Evolutionary conservation across 2,329 filamentous ascomycete species (phyloP).

Genomic region (Teratosphaeria pseudoeucalypti): DNA sequence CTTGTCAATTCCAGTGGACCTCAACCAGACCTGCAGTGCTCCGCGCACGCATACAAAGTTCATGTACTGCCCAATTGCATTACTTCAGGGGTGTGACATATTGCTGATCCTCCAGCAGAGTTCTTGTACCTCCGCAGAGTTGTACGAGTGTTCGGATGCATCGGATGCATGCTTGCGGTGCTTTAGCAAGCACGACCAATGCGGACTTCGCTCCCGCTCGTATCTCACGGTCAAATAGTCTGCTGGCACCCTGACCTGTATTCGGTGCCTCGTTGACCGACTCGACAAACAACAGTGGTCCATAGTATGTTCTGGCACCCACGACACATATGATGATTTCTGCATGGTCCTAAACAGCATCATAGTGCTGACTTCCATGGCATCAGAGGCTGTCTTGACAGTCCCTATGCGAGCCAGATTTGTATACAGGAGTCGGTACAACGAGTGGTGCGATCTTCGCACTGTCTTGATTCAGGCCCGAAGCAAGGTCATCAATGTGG

Average conservation of each 20-base stretch:
- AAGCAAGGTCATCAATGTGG: slow-evolving; percentile 6
- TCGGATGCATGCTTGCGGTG: background rate
- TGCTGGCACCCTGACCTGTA: background rate
- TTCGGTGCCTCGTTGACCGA: background rate
- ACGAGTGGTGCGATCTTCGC: background rate
- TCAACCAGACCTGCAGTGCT: background rate
- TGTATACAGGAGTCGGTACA: background rate
- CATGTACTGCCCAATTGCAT: background rate
- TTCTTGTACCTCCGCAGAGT: too few relatives aligned
- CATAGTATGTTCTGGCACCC: slow-evolving; percentile 5
- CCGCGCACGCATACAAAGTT: too few relatives aligned
- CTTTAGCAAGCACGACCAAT: background rate
- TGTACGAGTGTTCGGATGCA: background rate
- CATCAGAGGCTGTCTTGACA: background rate
- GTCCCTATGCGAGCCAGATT: background rate
- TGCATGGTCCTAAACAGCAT: slow-evolving; percentile 7
- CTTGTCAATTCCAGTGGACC: background rate
- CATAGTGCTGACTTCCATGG: slow-evolving; percentile 1
- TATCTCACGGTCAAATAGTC: background rate
- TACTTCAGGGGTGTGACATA: background rate
- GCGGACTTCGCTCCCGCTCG: background rate
- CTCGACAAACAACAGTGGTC: background rate
- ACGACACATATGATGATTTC: slow-evolving; percentile 6
- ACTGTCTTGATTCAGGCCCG: slow-evolving; percentile 4
- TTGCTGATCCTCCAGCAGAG: background rate